A percentile compares a stretch with the other conserved stretches of the same genome.
Conservation (phyloP, 257 asterid genomes). For the Capsicum rhomboideum region DNA sequence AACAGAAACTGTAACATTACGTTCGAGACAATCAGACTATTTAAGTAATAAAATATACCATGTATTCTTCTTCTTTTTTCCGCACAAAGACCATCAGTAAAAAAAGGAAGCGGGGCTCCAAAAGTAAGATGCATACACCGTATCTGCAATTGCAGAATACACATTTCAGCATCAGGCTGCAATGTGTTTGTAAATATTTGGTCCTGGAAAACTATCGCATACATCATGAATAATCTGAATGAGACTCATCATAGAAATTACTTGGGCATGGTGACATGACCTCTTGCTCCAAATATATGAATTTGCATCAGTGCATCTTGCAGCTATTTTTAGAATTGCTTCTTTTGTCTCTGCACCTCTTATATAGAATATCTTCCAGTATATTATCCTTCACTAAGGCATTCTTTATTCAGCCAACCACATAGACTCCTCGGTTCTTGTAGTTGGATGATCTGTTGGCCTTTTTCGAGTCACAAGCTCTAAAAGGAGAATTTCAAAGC, state of each 20-base stretch:
- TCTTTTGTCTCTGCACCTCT: slow-evolving; percentile 62
- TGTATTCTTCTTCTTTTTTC: too few relatives aligned
- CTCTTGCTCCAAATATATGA: slow-evolving; percentile 82
- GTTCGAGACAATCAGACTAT: too few relatives aligned
- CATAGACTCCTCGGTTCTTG: slow-evolving; percentile 64
- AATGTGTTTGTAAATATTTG: too few relatives aligned
- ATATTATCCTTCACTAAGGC: slow-evolving; percentile 54
- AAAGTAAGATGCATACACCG: background rate
- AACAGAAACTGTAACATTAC: too few relatives aligned
- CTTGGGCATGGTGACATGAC: slow-evolving; percentile 81
- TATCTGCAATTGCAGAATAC: background rate
- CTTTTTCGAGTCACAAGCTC: slow-evolving; percentile 95
- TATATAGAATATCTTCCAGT: slow-evolving; percentile 58
- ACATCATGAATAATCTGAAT: slow-evolving; percentile 54
- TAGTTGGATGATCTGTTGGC: slow-evolving; percentile 68
- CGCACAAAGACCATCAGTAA: background rate
- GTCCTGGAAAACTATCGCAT: background rate
- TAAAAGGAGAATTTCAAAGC: slow-evolving; percentile 78
- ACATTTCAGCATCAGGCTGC: background rate
- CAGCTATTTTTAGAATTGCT: slow-evolving; percentile 76
- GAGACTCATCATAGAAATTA: slow-evolving; percentile 71
- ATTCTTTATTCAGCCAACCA: slow-evolving; percentile 97
- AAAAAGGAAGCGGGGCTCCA: background rate
- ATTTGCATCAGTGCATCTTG: slow-evolving; percentile 71
- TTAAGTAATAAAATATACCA: too few relatives aligned